These are phyloP conservation scores for Acacia acuminata DNA, from an alignment of 306 rosid species.

Conservation along the genomic window DNA sequence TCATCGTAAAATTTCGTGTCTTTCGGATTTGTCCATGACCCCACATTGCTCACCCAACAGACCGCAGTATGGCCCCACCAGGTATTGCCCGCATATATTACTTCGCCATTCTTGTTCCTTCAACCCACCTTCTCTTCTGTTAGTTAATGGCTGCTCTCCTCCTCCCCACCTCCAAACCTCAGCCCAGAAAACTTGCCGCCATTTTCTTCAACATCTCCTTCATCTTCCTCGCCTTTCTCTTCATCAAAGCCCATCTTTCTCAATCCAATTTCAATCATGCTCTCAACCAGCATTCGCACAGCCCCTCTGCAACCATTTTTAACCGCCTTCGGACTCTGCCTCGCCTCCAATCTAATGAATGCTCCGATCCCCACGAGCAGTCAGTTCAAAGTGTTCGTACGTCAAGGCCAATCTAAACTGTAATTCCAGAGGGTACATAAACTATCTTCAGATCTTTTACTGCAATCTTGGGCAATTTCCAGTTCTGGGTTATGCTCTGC, in stretches of 20 bases:
- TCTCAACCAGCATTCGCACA: background rate
- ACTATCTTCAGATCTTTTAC: slow-evolving; percentile 67
- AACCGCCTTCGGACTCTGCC: background rate
- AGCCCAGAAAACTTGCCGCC: slow-evolving; percentile 28
- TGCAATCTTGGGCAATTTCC: slow-evolving; percentile 59
- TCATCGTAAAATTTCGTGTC: background rate
- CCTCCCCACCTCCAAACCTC: slow-evolving; percentile 16
- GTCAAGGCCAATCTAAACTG: slow-evolving; percentile 47
- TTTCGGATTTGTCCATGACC: background rate
- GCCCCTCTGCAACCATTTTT: background rate
- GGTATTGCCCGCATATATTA: background rate
- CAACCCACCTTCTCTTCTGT: background rate
- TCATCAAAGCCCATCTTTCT: slow-evolving; percentile 24
- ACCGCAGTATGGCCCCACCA: background rate
- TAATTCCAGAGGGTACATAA: slow-evolving; percentile 64
- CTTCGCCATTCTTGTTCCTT: background rate
- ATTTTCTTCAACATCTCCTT: slow-evolving; percentile 48
- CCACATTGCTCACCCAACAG: background rate
- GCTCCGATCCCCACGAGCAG: slow-evolving; percentile 42
- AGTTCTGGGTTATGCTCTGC: slow-evolving; percentile 40
- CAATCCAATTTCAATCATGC: slow-evolving; percentile 1
- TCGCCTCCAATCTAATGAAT: slow-evolving; percentile 31
- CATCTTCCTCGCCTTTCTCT: slow-evolving; percentile 40
- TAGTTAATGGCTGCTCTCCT: slow-evolving; percentile 42
- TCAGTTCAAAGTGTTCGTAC: slow-evolving; percentile 52